Conservation (phyloP, 2,329 filamentous ascomycete species). For the Fusarium fracticaudum region DNA sequence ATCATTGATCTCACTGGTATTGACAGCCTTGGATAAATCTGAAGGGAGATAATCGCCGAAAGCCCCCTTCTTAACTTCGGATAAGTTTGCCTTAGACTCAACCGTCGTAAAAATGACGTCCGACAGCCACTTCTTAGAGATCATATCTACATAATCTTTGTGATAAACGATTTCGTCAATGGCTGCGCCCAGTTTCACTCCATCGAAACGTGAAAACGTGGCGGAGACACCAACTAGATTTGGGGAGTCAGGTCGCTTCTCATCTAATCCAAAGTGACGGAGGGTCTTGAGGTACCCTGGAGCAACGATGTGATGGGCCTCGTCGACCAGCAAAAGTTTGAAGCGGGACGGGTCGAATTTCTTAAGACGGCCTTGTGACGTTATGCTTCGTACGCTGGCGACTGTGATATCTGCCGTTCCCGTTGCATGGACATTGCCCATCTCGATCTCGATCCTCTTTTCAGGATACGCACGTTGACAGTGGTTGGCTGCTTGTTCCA, state of each 20-base stretch:
- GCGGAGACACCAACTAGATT: conserved; percentile 91
- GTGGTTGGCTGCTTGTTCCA: conserved; percentile 91
- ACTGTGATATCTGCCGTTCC: conserved; percentile 92
- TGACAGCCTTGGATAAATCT: conserved; percentile 84
- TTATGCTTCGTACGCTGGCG: conserved; percentile 87
- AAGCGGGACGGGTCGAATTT: conserved; percentile 85
- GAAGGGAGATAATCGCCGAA: conserved; percentile 81
- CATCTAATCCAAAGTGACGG: conserved; percentile 78
- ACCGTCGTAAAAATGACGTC: conserved; percentile 96
- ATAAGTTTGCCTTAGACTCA: conserved; percentile 81
- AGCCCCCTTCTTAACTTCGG: conserved; percentile 67
- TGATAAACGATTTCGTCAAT: conserved; percentile 98
- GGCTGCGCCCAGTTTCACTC: conserved; percentile 80
- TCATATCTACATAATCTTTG: conserved; percentile 74
- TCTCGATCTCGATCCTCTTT: conserved; percentile 88
- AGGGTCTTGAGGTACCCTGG: conserved; percentile 79
- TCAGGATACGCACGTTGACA: conserved; percentile 82
- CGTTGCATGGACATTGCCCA: conserved; percentile 80
- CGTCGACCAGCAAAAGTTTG: conserved; percentile 93
- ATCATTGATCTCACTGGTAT: conserved; percentile 82
- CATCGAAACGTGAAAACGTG: conserved; percentile 80
- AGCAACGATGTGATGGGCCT: conserved; percentile 96
- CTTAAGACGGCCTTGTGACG: conserved; percentile 76
- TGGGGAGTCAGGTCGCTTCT: conserved; percentile 57
- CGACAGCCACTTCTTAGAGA: conserved; percentile 90